Conservation (phyloP, 305 asterid species). For the Fraxinus ornus region DNA sequence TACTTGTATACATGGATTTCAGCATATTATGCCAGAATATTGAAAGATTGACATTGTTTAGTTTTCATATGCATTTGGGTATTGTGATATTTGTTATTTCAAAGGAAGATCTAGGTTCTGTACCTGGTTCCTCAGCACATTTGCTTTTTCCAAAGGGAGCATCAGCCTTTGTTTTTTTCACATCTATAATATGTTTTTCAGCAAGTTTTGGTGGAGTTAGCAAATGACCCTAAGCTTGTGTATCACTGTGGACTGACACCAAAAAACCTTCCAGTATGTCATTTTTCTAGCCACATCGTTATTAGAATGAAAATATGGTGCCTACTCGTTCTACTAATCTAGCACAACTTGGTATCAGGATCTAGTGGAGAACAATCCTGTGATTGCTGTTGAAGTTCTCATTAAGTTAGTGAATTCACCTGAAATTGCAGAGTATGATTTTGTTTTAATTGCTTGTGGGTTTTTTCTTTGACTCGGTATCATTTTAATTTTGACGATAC, state of each 20-base stretch:
- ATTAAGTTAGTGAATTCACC: conserved; percentile 88
- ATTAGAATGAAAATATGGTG: conserved; percentile 11
- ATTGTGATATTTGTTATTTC: not conserved
- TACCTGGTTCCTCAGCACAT: conserved; percentile 12
- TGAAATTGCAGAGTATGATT: conserved; percentile 82
- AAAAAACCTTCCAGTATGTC: conserved; percentile 84
- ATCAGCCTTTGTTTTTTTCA: not conserved
- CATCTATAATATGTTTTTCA: conserved; percentile 30
- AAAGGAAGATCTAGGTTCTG: conserved; percentile 4
- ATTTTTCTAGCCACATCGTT: conserved; percentile 10
- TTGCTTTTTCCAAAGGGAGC: conserved; percentile 9
- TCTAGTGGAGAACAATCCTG: conserved; percentile 93
- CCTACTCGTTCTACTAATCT: conserved; percentile 23
- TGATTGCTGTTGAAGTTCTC: conserved; percentile 91
- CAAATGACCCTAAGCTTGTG: conserved; percentile 83
- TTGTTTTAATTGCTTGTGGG: conserved; percentile 14
- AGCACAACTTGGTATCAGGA: conserved; percentile 46
- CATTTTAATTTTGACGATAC: conserved; percentile 8
- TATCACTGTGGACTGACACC: conserved; percentile 97
- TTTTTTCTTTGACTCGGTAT: not conserved
- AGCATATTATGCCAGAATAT: too few species aligned
- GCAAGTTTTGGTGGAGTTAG: conserved; percentile 81
- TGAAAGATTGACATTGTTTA: too few species aligned
- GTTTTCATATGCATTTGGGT: not conserved
- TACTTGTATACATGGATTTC: too few species aligned